Evolutionary conservation across 805 yeast genomes (phyloP), one percentile per base, ranked within the genome.

Genomic region (Candida sanyiensis): DNA sequence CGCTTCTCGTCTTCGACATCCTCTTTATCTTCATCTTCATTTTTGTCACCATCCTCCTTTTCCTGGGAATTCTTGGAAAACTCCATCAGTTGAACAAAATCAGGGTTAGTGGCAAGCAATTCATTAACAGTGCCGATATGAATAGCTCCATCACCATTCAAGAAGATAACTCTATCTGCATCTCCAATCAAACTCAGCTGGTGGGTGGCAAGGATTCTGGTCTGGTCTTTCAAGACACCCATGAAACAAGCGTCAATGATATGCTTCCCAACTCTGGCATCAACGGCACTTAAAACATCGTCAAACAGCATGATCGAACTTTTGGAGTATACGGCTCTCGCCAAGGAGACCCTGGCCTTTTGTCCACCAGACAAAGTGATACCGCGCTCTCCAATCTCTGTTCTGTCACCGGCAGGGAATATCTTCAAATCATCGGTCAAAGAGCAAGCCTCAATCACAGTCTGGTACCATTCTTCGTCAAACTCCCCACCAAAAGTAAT

Each of bases 351-450:
- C 51, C 90, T 67, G 0, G 88, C 87, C 62, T 83, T 82, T 52
- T 82, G 90, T 30, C 90, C 90, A 35, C 90, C 90, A 15, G 86
- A 78, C 19, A 82, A 61, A 0, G 87, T 80, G 43, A 82, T 75
- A 48, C 90, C 90, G 52, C 81, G 67, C 55, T 82, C 89, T 38
- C 90, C 90, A 45, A 82, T 79, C 53, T 79, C 80, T 1, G 88
- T 80, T 26, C 60, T 47, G 49, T 83, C 88, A 21, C 87, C 87
- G 37, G 75, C 83, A 10, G 82, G 75, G 33, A 82, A 61, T 38
- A 70, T 68, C 4, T 70, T 70, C 44, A 82, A 63, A 55, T 82
- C 90, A 38, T 67, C 71, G 8, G 55, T 61, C 37, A 82, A 61
- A 0, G 81, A 73, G 56, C 89, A 82, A 3, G 77, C 78, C 26